Conservation (phyloP, 805 yeast genomes). For the Saccharomycopsis sp. region DNA sequence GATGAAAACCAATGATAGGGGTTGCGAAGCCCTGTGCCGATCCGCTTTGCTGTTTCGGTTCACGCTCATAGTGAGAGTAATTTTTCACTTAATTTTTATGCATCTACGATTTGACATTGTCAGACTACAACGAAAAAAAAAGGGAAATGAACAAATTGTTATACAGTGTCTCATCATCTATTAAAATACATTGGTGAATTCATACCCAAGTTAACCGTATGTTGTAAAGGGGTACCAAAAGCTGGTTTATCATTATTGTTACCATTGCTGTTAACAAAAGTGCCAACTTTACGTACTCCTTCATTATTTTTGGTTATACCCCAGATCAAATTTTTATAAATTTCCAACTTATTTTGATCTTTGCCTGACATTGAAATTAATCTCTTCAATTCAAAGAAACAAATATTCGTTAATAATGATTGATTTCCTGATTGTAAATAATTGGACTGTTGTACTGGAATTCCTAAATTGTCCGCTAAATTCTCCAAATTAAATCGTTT, state of each 20-base stretch:
- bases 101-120: no score
- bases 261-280: neutral
- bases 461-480: constrained; percentile 37
- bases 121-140: neutral
- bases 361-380: constrained; percentile 9
- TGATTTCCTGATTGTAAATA: constrained; percentile 39
- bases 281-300: constrained; percentile 9
- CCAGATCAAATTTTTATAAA: constrained; percentile 20
- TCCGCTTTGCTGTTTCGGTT: no score
- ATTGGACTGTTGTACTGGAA: constrained; percentile 24
- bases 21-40: no score
- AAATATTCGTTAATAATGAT: constrained; percentile 34
- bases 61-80: no score
- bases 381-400: constrained; percentile 34
- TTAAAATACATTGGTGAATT: constrained; percentile 19
- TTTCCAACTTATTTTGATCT: constrained; percentile 6
- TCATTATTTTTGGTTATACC: constrained; percentile 28
- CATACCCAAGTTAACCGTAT: constrained; percentile 15
- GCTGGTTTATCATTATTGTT: neutral
- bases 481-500: constrained; percentile 31
- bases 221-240: constrained; percentile 17
- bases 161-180: constrained; percentile 4
- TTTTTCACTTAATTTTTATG: no score
- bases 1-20: no score
- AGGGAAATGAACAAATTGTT: neutral